phyloP scores from a whole-genome alignment of 1,284 basidiomycete species.

The Waitea zeae region DNA sequence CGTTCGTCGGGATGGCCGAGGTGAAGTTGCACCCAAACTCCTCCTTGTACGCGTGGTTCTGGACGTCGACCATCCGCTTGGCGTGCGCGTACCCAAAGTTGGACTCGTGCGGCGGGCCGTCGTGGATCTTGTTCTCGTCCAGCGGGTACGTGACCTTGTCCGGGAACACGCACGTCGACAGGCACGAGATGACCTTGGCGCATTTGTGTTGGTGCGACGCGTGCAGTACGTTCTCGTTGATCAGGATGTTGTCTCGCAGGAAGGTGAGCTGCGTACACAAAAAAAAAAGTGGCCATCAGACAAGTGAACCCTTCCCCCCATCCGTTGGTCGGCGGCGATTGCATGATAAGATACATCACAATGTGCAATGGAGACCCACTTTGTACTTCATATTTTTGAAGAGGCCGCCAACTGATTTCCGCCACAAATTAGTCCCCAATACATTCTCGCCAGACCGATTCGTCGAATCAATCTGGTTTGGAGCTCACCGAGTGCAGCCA shows the following conservation, averaged over 20 bases:
- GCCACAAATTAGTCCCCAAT: too few species aligned
- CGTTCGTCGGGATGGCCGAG: conserved; percentile 83
- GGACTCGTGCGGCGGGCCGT: conserved; percentile 72
- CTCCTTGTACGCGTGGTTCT: conserved; percentile 89
- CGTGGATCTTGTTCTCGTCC: conserved; percentile 80
- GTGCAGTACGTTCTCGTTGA: conserved; percentile 83
- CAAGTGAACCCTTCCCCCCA: too few species aligned
- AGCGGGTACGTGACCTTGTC: conserved; percentile 79
- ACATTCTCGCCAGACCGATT: too few species aligned
- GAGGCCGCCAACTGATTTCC: conserved; percentile 57
- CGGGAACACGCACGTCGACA: conserved; percentile 81
- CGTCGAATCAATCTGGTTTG: too few species aligned
- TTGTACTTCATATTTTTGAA: conserved; percentile 89
- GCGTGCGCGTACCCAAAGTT: conserved; percentile 90
- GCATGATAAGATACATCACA: neutral
- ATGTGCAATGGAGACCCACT: conserved; percentile 18
- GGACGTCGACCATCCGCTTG: conserved; percentile 85
- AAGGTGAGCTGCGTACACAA: conserved; percentile 72
- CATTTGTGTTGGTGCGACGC: conserved; percentile 44
- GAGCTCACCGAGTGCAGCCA: conserved; percentile 62
- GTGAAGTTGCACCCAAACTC: conserved; percentile 85
- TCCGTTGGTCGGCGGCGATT: conserved; percentile 1
- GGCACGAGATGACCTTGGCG: conserved; percentile 67
- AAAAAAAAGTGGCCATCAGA: conserved; percentile 1
- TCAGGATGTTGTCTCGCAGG: conserved; percentile 76